Evolutionary conservation across 176 grass and related monocot species (phyloP).

Genomic region (Carex scoparia): DNA sequence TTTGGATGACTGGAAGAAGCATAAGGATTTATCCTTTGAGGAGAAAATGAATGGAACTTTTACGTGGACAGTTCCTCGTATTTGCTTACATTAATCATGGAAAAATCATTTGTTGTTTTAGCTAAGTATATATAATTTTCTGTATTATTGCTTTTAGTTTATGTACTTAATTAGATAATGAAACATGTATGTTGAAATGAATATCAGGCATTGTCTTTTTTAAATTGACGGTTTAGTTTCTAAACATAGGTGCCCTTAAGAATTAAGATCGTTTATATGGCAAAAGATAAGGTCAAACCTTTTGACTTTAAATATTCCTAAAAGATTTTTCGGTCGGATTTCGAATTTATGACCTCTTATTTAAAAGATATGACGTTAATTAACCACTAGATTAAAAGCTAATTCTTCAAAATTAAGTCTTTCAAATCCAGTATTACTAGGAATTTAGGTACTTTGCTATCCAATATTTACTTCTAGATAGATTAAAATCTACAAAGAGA

Average conservation of each 20-base stretch:
- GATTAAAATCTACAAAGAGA: neutral
- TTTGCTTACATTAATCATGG: neutral
- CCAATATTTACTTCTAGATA: neutral
- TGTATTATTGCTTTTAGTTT: neutral
- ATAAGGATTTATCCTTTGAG: neutral
- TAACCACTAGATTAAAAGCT: no score
- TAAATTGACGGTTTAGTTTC: no score
- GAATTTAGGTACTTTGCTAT: neutral
- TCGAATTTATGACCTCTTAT: no score
- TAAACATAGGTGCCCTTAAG: no score
- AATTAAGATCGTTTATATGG: no score
- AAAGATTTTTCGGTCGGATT: no score
- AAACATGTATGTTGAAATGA: neutral
- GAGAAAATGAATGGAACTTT: constrained; percentile 13
- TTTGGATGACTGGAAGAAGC: constrained; percentile 31
- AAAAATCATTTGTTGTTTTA: neutral
- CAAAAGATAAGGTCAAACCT: no score
- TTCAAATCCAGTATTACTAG: no score
- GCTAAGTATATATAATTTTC: neutral
- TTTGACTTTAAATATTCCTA: no score
- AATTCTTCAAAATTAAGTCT: no score
- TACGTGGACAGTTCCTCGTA: constrained; percentile 14
- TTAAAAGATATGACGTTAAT: no score
- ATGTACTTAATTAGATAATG: neutral
- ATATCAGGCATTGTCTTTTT: neutral